Percentiles rank a stretch among this genome's conserved stretches.
phyloP scores from a whole-genome alignment of 1,139 yeast species.

The Nakaseomyces nivariensis region DNA sequence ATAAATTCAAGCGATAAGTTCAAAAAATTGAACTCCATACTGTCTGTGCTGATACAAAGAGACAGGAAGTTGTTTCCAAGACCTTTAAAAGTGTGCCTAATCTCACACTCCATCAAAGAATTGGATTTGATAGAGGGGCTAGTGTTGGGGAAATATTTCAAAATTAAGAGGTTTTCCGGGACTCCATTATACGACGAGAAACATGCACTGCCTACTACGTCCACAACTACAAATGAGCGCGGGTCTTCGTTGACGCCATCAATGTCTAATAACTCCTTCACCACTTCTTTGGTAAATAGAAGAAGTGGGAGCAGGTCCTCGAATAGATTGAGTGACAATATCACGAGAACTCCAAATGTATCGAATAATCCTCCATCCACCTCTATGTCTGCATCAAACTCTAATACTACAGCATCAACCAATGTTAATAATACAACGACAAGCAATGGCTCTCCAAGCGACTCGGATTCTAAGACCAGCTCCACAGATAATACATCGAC shows the following conservation, averaged over 20 bases:
- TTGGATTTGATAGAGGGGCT: conserved; percentile 62
- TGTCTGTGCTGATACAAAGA: conserved; percentile 30
- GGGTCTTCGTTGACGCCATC: neutral
- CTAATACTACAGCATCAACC: neutral
- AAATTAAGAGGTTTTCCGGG: conserved; percentile 53
- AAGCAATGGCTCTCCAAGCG: conserved; percentile 6
- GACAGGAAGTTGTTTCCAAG: conserved; percentile 11
- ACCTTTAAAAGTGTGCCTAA: conserved; percentile 35
- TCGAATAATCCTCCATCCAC: neutral
- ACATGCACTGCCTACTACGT: conserved; percentile 6
- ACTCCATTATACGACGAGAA: conserved; percentile 42
- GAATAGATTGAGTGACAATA: neutral
- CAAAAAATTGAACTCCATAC: conserved; percentile 41
- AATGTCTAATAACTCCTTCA: neutral
- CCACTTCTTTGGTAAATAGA: neutral
- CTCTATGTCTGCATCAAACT: neutral
- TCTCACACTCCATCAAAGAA: conserved; percentile 55
- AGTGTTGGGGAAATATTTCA: conserved; percentile 48
- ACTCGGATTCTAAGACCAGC: conserved; percentile 18
- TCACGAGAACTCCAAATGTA: neutral
- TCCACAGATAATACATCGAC: conserved; percentile 15
- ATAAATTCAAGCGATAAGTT: conserved; percentile 51
- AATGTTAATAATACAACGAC: neutral
- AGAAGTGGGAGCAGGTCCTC: neutral
- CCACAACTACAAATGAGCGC: neutral